phyloP scores from a whole-genome alignment of 257 asterid genomes.

The Solanum clarkiae region DNA sequence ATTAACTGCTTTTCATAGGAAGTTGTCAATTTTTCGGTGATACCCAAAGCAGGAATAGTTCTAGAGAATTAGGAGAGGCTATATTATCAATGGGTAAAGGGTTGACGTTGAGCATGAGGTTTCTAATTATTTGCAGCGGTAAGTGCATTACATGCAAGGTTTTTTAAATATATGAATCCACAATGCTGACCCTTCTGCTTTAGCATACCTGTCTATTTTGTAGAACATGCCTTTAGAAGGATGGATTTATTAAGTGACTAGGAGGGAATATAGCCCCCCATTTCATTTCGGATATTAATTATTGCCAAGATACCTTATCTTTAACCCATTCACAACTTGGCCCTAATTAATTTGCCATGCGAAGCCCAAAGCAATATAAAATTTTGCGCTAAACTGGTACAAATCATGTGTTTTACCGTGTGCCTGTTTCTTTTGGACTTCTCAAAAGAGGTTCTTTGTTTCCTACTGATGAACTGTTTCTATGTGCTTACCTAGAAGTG shows the following conservation, averaged over 20 bases:
- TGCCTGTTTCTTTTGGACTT: background rate
- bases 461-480: background rate
- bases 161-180: background rate
- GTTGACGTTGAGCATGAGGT: background rate
- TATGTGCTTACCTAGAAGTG: background rate
- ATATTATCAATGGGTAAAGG: background rate
- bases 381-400: background rate
- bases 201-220: background rate
- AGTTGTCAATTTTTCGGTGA: background rate
- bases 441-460: background rate
- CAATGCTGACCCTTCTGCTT: background rate
- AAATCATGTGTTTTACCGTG: background rate
- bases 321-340: background rate
- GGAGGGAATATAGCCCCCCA: background rate
- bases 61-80: background rate
- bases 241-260: background rate
- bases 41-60: background rate
- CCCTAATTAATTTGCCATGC: background rate
- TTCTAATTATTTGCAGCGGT: background rate
- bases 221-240: background rate
- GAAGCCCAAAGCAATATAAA: background rate
- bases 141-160: background rate
- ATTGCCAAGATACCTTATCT: background rate
- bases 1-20: background rate
- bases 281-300: background rate